phyloP scores from a whole-genome alignment of 2,329 filamentous ascomycete species.

The Shiraia bambusicola region DNA sequence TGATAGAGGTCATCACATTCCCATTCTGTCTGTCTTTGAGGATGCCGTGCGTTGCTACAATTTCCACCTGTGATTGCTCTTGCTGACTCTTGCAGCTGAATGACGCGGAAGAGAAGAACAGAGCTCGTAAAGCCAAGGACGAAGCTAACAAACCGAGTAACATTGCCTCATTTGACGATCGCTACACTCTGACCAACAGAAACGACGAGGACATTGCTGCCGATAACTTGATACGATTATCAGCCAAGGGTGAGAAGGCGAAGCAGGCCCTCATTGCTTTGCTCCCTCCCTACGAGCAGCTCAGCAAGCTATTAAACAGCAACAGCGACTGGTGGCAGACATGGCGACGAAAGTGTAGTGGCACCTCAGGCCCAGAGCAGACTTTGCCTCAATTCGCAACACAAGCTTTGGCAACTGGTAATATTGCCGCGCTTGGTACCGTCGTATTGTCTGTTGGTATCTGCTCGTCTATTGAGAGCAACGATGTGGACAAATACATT shows the following conservation, averaged over 20 bases:
- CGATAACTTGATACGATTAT: conserved; percentile 17
- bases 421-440: conserved; percentile 40
- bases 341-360: conserved; percentile 47
- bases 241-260: conserved; percentile 39
- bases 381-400: conserved; percentile 46
- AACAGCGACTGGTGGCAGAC: conserved; percentile 48
- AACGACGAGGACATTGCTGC: conserved; percentile 31
- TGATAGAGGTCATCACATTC: conserved; percentile 37
- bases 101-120: conserved; percentile 36
- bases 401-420: conserved; percentile 49
- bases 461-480: conserved; percentile 43
- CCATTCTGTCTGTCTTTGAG: conserved; percentile 43
- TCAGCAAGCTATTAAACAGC: conserved; percentile 34
- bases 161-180: conserved; percentile 13
- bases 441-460: conserved; percentile 43
- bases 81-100: conserved; percentile 35
- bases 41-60: conserved; percentile 37
- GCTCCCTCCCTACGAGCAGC: conserved; percentile 39
- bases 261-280: conserved; percentile 39
- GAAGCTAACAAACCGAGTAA: conserved; percentile 20
- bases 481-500: conserved; percentile 52
- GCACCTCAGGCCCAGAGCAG: conserved; percentile 43
- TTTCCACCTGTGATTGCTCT: neutral
- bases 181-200: conserved; percentile 35
- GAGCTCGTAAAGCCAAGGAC: conserved; percentile 23